Conservation (phyloP, 768 basidiomycete species). For the Agaricus sinodeliciosus region DNA sequence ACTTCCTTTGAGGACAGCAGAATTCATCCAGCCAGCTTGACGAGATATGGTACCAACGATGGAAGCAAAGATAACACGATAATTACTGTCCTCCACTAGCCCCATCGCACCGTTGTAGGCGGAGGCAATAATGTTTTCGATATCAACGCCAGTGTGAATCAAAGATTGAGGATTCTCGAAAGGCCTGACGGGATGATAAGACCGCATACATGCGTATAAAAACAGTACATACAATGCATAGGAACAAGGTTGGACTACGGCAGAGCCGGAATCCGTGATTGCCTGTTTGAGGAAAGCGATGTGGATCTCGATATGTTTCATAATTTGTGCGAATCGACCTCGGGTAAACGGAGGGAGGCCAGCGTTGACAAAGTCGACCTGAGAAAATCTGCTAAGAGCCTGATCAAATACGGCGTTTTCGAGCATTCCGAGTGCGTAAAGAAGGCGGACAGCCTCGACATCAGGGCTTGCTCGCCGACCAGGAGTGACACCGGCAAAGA, state of each 20-base stretch:
- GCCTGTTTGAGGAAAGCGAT: slow-evolving; percentile 28
- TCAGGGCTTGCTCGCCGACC: slow-evolving; percentile 6
- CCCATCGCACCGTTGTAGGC: slow-evolving; percentile 54
- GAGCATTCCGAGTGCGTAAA: slow-evolving; percentile 39
- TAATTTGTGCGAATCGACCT: slow-evolving; percentile 42
- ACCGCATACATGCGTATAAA: neutral
- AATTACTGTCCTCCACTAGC: slow-evolving; percentile 36
- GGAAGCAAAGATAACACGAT: slow-evolving; percentile 47
- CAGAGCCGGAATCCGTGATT: slow-evolving; percentile 29
- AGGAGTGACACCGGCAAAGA: neutral
- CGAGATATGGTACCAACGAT: slow-evolving; percentile 58
- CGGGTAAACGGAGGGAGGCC: slow-evolving; percentile 42
- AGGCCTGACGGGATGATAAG: neutral
- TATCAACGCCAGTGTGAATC: slow-evolving; percentile 26
- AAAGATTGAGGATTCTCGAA: neutral
- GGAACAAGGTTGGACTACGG: slow-evolving; percentile 45
- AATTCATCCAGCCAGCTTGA: slow-evolving; percentile 57
- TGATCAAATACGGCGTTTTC: slow-evolving; percentile 36
- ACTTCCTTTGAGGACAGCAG: slow-evolving; percentile 37
- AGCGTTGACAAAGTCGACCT: slow-evolving; percentile 32
- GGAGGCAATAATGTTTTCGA: slow-evolving; percentile 51
- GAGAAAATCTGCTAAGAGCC: slow-evolving; percentile 33
- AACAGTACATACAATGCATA: slow-evolving; percentile 46
- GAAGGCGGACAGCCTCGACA: slow-evolving; percentile 31
- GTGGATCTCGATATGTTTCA: slow-evolving; percentile 30